Conservation (phyloP, 2,329 filamentous ascomycete genomes). For the Apiospora pterosperma region DNA sequence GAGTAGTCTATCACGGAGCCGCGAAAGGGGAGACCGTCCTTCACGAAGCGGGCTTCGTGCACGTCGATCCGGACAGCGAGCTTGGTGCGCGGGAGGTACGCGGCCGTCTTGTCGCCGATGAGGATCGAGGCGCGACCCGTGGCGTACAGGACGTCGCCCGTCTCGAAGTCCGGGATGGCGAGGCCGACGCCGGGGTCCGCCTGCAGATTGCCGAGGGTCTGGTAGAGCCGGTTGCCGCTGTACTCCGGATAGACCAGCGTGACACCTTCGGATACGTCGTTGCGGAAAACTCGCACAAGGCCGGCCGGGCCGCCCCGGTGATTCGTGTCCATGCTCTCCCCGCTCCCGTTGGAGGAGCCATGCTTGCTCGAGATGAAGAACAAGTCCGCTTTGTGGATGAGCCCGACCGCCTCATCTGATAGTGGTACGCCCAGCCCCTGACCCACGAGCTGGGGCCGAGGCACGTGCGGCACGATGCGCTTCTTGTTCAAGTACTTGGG, state of each 20-base stretch:
- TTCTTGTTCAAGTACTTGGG: slow-evolving; percentile 85
- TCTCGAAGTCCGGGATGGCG: slow-evolving; percentile 70
- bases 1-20: slow-evolving; percentile 57
- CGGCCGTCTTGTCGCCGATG: slow-evolving; percentile 57
- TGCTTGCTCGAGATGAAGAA: slow-evolving; percentile 71
- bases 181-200: slow-evolving; percentile 65
- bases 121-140: slow-evolving; percentile 69
- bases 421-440: slow-evolving; percentile 36
- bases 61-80: slow-evolving; percentile 69
- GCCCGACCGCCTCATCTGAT: slow-evolving; percentile 47
- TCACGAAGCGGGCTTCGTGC: slow-evolving; percentile 58
- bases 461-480: slow-evolving; percentile 50
- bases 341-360: slow-evolving; percentile 34
- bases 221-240: slow-evolving; percentile 80
- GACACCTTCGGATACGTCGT: slow-evolving; percentile 38
- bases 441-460: slow-evolving; percentile 43
- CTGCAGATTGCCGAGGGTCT: slow-evolving; percentile 75
- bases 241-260: slow-evolving; percentile 77
- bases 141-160: slow-evolving; percentile 69
- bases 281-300: slow-evolving; percentile 66
- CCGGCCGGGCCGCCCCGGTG: slow-evolving; percentile 72
- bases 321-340: slow-evolving; percentile 77
- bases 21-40: slow-evolving; percentile 64
- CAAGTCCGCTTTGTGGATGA: slow-evolving; percentile 65
- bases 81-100: slow-evolving; percentile 64